Evolutionary conservation across 2,329 filamentous ascomycete genomes (phyloP).

Genomic region (Emmonsiellopsis sp.): DNA sequence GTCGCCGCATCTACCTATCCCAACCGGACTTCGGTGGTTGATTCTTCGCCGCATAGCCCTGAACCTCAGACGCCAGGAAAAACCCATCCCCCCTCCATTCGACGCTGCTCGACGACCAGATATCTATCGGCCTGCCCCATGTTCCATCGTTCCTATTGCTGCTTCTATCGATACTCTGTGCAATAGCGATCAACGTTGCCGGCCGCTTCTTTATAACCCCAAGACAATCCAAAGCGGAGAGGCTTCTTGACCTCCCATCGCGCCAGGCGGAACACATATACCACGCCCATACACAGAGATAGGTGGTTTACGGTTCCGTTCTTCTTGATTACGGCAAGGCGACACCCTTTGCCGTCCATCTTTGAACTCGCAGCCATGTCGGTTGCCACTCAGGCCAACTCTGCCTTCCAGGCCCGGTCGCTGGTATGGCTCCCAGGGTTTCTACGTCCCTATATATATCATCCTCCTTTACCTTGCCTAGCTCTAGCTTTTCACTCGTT

Average conservation of each 20-base stretch:
- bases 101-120: background rate
- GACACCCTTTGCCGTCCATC: background rate
- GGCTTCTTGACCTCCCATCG: background rate
- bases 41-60: background rate
- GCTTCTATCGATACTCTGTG: slow-evolving; percentile 15
- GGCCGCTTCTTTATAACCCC: background rate
- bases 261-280: background rate
- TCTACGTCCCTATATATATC: background rate
- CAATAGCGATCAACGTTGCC: slow-evolving; percentile 9
- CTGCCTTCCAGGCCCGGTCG: slow-evolving; percentile 39
- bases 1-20: background rate
- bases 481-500: background rate
- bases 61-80: background rate
- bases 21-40: background rate
- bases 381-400: slow-evolving; percentile 30
- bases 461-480: background rate
- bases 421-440: slow-evolving; percentile 24
- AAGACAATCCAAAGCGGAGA: background rate
- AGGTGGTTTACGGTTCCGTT: no score
- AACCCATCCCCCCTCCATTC: background rate
- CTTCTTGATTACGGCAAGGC: background rate
- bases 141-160: slow-evolving; percentile 14
- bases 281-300: no score
- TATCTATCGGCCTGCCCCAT: slow-evolving; percentile 2
- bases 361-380: slow-evolving; percentile 27